A percentile compares a stretch with the other conserved stretches of the same genome.
Conservation (phyloP, 2,329 filamentous ascomycete genomes). For the Fusarium palustre region DNA sequence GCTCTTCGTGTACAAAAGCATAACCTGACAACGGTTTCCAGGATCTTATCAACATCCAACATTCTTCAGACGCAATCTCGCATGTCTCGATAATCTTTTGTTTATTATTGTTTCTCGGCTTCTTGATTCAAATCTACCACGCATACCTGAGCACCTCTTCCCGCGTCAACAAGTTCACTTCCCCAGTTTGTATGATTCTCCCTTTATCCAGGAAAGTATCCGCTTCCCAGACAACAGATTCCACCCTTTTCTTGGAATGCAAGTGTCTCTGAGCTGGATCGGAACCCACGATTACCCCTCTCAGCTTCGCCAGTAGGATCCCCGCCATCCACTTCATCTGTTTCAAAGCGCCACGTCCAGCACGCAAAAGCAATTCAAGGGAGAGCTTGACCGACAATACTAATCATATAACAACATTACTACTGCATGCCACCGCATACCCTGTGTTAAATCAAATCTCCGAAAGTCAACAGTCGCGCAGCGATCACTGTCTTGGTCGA, state of each 20-base stretch:
- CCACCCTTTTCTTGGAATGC: slow-evolving; percentile 53
- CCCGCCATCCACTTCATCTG: slow-evolving; percentile 47
- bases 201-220: slow-evolving; percentile 21
- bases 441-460: slow-evolving; percentile 55
- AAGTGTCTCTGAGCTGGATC: slow-evolving; percentile 54
- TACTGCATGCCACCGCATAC: slow-evolving; percentile 48
- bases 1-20: not conserved
- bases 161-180: slow-evolving; percentile 38
- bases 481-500: slow-evolving; percentile 48
- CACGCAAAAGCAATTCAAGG: slow-evolving; percentile 52
- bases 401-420: slow-evolving; percentile 50
- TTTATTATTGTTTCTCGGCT: slow-evolving; percentile 34
- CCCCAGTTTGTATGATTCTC: slow-evolving; percentile 37
- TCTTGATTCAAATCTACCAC: slow-evolving; percentile 36
- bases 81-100: slow-evolving; percentile 30
- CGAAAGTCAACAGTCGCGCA: slow-evolving; percentile 49
- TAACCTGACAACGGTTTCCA: slow-evolving; percentile 29
- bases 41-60: slow-evolving; percentile 13
- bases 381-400: slow-evolving; percentile 49
- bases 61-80: slow-evolving; percentile 40
- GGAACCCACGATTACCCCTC: slow-evolving; percentile 51
- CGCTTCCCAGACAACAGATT: slow-evolving; percentile 44
- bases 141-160: slow-evolving; percentile 36
- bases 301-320: slow-evolving; percentile 53
- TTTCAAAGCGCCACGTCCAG: slow-evolving; percentile 53